These are phyloP conservation scores for Macrophomina tecta DNA, from an alignment of 2,329 filamentous ascomycete species.

Conservation along the genomic window DNA sequence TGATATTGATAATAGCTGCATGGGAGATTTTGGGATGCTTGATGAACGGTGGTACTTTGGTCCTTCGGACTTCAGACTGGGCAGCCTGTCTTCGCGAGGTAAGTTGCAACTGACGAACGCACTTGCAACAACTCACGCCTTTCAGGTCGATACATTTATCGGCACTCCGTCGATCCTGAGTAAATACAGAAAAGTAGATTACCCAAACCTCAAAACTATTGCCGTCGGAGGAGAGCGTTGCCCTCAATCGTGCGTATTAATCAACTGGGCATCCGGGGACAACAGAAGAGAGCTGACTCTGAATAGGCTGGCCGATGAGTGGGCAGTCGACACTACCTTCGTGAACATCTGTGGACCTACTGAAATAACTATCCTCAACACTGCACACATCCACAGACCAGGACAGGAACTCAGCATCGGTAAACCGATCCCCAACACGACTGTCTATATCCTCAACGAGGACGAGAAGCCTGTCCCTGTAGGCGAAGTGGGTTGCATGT, in stretches of 20 bases:
- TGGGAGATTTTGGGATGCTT: conserved; percentile 66
- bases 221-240: conserved; percentile 64
- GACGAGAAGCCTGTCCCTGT: conserved; percentile 52
- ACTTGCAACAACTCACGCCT: neutral
- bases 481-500: conserved; percentile 60
- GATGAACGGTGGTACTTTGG: conserved; percentile 64
- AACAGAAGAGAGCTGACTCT: neutral
- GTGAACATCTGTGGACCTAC: conserved; percentile 66
- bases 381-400: conserved; percentile 57
- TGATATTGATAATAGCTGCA: conserved; percentile 51
- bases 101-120: conserved; percentile 20
- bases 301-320: conserved; percentile 60
- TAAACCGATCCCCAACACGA: conserved; percentile 62
- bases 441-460: conserved; percentile 61
- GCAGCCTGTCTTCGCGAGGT: conserved; percentile 54
- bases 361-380: conserved; percentile 66
- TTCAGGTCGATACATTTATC: conserved; percentile 59
- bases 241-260: conserved; percentile 47
- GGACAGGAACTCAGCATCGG: conserved; percentile 61
- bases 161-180: conserved; percentile 62
- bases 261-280: neutral
- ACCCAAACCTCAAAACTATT: conserved; percentile 59
- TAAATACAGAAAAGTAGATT: conserved; percentile 55
- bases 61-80: conserved; percentile 60
- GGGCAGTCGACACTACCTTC: conserved; percentile 50